A percentile compares a stretch with the other conserved stretches of the same genome.
phyloP scores from a whole-genome alignment of 2,329 filamentous ascomycete genomes.

The Polychaeton citri region DNA sequence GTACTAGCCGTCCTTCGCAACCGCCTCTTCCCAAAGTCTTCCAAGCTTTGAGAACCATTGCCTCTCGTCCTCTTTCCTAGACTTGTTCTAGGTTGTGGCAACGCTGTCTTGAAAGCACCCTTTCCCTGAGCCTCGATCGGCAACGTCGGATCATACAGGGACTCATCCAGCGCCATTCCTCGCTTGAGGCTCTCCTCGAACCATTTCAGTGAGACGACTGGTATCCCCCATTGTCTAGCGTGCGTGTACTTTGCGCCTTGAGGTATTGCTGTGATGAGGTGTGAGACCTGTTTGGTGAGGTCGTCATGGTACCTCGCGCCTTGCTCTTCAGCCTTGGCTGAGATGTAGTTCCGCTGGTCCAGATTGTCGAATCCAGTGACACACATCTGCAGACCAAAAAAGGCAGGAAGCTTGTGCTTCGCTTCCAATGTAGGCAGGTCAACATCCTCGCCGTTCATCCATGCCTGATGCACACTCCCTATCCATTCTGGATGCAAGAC shows the following conservation, averaged over 20 bases:
- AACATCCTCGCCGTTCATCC: constrained; percentile 67
- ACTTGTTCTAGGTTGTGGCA: constrained; percentile 25
- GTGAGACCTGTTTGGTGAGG: constrained; percentile 71
- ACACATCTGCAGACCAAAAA: constrained; percentile 51
- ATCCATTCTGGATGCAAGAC: constrained; percentile 77
- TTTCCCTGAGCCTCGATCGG: constrained; percentile 58
- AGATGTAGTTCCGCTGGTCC: constrained; percentile 55
- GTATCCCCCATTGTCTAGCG: constrained; percentile 70
- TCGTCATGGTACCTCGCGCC: constrained; percentile 82
- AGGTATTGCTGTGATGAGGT: constrained; percentile 67
- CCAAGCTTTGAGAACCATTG: constrained; percentile 22
- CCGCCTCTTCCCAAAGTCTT: constrained; percentile 51
- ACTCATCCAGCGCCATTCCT: constrained; percentile 83
- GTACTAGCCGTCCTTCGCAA: constrained; percentile 76
- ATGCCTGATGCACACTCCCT: constrained; percentile 61
- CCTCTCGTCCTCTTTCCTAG: constrained; percentile 49
- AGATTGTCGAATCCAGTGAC: constrained; percentile 58
- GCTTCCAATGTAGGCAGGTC: constrained; percentile 58
- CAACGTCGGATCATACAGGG: constrained; percentile 64
- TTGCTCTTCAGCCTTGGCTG: constrained; percentile 51
- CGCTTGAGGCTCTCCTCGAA: constrained; percentile 68
- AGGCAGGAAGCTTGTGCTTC: constrained; percentile 49
- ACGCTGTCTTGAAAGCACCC: constrained; percentile 51
- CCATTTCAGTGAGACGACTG: constrained; percentile 73
- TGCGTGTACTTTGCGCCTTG: constrained; percentile 83